Conservation (phyloP, 2,329 filamentous ascomycete species). For the Hypoxylon sp. region DNA sequence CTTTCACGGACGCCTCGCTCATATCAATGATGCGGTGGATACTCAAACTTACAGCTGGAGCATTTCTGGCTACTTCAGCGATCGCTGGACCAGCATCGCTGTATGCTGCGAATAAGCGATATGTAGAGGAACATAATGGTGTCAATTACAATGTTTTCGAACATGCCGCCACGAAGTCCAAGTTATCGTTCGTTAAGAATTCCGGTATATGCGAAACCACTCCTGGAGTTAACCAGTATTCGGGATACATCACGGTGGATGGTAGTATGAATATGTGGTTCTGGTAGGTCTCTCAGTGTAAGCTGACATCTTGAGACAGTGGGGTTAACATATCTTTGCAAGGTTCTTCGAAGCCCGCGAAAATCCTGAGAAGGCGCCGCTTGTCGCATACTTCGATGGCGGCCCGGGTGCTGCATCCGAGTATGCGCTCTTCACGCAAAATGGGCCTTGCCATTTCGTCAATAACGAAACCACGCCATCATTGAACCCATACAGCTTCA, state of each 20-base stretch:
- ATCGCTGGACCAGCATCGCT: conserved; percentile 11
- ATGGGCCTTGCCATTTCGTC: conserved; percentile 62
- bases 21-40: conserved; percentile 22
- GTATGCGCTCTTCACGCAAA: conserved; percentile 61
- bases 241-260: conserved; percentile 66
- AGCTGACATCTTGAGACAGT: no score
- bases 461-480: conserved; percentile 56
- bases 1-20: background rate
- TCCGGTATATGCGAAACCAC: conserved; percentile 68
- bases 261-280: conserved; percentile 62
- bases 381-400: conserved; percentile 59
- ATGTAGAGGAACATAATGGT: conserved; percentile 41
- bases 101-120: conserved; percentile 33
- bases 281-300: conserved; percentile 52
- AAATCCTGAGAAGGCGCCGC: conserved; percentile 53
- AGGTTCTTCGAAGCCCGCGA: conserved; percentile 58
- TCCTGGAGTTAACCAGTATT: conserved; percentile 65
- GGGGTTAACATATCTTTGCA: background rate
- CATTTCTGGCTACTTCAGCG: conserved; percentile 21
- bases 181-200: conserved; percentile 65
- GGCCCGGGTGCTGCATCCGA: conserved; percentile 60
- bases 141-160: conserved; percentile 62
- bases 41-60: conserved; percentile 13
- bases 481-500: conserved; percentile 62
- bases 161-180: conserved; percentile 62